These are phyloP conservation scores for Obba rivulosa DNA, from an alignment of 768 basidiomycete genomes.

Conservation along the genomic window DNA sequence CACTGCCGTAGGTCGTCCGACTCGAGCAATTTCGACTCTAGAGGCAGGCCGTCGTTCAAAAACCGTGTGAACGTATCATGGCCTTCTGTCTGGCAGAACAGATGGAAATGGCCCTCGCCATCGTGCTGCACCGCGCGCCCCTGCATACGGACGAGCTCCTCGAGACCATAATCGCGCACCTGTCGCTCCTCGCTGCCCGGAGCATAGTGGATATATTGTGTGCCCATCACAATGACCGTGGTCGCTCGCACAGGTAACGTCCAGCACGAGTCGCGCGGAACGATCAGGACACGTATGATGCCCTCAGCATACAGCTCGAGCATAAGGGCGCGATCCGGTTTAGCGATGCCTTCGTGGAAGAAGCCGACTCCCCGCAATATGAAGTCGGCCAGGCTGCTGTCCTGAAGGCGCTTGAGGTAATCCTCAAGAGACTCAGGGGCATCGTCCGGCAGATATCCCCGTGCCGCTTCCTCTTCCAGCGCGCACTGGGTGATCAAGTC, in stretches of 20 bases:
- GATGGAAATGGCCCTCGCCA: constrained; percentile 60
- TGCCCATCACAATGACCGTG: constrained; percentile 86
- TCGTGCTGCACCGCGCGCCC: constrained; percentile 64
- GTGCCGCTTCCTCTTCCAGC: constrained; percentile 60
- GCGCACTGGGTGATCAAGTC: constrained; percentile 89
- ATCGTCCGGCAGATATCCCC: constrained; percentile 58
- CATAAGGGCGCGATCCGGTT: constrained; percentile 62
- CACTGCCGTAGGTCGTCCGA: constrained; percentile 42
- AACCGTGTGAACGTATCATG: constrained; percentile 79
- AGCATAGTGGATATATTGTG: constrained; percentile 68
- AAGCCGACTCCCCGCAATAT: constrained; percentile 85
- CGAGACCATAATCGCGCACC: constrained; percentile 72
- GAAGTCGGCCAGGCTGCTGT: constrained; percentile 60
- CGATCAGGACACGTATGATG: constrained; percentile 72
- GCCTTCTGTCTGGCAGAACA: constrained; percentile 88
- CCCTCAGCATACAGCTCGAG: constrained; percentile 81
- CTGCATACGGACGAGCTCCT: constrained; percentile 90
- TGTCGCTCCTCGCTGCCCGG: constrained; percentile 52
- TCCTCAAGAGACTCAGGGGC: constrained; percentile 54
- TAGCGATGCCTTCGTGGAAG: constrained; percentile 69
- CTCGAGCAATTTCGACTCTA: constrained; percentile 75
- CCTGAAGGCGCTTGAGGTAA: constrained; percentile 53
- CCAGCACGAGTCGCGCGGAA: constrained; percentile 84
- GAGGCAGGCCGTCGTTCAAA: constrained; percentile 80
- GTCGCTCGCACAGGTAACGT: constrained; percentile 78